These are phyloP conservation scores for Saksenaea oblongispora DNA, from an alignment of 371 early-diverging fungal species.

Conservation along the genomic window DNA sequence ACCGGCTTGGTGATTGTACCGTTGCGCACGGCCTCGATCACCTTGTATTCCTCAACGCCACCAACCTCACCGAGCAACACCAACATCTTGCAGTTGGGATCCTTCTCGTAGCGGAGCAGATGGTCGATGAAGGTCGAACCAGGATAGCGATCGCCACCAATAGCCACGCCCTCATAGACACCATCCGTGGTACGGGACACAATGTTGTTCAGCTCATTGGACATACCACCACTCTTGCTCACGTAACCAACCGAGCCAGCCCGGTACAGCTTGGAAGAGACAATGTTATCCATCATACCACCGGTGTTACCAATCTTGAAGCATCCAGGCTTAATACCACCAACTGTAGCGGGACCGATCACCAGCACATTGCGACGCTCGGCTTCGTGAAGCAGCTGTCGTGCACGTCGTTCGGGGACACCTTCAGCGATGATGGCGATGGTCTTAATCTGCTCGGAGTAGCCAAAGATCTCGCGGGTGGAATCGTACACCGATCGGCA, in stretches of 20 bases:
- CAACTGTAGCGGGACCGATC: slow-evolving; percentile 98
- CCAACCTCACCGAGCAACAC: slow-evolving; percentile 97
- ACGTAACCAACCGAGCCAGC: slow-evolving; percentile 97
- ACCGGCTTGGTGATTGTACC: slow-evolving; percentile 95
- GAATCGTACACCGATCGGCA: slow-evolving; percentile 93
- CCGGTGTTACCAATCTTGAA: slow-evolving; percentile 99
- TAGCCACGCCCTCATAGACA: slow-evolving; percentile 98
- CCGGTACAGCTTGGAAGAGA: slow-evolving; percentile 93
- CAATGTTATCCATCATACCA: slow-evolving; percentile 99
- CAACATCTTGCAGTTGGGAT: slow-evolving; percentile 93
- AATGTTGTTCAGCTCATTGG: slow-evolving; percentile 98
- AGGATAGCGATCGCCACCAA: slow-evolving; percentile 98
- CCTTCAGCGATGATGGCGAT: slow-evolving; percentile 98
- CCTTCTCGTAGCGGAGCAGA: slow-evolving; percentile 90
- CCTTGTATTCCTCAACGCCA: slow-evolving; percentile 96
- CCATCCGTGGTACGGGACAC: slow-evolving; percentile 94
- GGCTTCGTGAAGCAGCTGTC: slow-evolving; percentile 86
- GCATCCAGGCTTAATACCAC: slow-evolving; percentile 98
- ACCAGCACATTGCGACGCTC: slow-evolving; percentile 82
- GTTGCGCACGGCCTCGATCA: slow-evolving; percentile 89
- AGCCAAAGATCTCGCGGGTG: slow-evolving; percentile 84
- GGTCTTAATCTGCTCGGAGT: slow-evolving; percentile 80
- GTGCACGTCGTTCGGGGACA: slow-evolving; percentile 96
- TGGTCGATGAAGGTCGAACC: slow-evolving; percentile 99
- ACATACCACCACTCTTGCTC: slow-evolving; percentile 98